Conservation (phyloP, 1,139 yeast genomes). For the Candida mesenterica region DNA sequence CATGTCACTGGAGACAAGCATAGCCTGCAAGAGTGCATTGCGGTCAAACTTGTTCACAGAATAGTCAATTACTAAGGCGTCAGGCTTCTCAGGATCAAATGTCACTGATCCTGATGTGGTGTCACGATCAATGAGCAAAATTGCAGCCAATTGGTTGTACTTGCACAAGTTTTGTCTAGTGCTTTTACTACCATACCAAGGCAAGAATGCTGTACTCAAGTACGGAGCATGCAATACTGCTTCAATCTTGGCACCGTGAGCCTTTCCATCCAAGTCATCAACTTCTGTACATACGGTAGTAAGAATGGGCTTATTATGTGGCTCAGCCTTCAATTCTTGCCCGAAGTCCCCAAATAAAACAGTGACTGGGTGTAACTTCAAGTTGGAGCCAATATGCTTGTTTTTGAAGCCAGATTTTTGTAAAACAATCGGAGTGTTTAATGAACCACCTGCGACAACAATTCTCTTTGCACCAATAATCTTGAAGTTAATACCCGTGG, state of each 20-base stretch:
- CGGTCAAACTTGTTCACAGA: slow-evolving; percentile 42
- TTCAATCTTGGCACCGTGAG: slow-evolving; percentile 59
- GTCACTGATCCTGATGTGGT: slow-evolving; percentile 41
- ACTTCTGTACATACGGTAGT: slow-evolving; percentile 50
- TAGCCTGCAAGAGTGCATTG: slow-evolving; percentile 40
- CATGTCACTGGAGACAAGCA: slow-evolving; percentile 45
- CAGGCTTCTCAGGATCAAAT: slow-evolving; percentile 36
- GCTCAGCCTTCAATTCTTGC: slow-evolving; percentile 30
- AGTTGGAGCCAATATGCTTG: slow-evolving; percentile 52
- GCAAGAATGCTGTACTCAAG: slow-evolving; percentile 37
- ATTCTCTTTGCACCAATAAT: slow-evolving; percentile 49
- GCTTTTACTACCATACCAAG: slow-evolving; percentile 43
- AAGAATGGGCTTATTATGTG: slow-evolving; percentile 47
- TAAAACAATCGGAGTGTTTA: slow-evolving; percentile 52
- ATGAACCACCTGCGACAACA: slow-evolving; percentile 50
- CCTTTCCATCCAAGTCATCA: slow-evolving; percentile 54
- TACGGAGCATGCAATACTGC: slow-evolving; percentile 49
- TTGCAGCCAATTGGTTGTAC: slow-evolving; percentile 40
- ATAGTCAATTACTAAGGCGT: slow-evolving; percentile 40
- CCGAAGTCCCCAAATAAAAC: slow-evolving; percentile 45
- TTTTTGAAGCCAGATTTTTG: slow-evolving; percentile 54
- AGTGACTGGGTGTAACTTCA: slow-evolving; percentile 55
- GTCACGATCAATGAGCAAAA: slow-evolving; percentile 53
- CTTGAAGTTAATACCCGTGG: slow-evolving; percentile 29
- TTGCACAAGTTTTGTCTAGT: slow-evolving; percentile 35